Evolutionary conservation across 192 early-diverging fungal species (phyloP), one percentile per base, ranked within the genome.

Genomic region (Gigaspora rosea): DNA sequence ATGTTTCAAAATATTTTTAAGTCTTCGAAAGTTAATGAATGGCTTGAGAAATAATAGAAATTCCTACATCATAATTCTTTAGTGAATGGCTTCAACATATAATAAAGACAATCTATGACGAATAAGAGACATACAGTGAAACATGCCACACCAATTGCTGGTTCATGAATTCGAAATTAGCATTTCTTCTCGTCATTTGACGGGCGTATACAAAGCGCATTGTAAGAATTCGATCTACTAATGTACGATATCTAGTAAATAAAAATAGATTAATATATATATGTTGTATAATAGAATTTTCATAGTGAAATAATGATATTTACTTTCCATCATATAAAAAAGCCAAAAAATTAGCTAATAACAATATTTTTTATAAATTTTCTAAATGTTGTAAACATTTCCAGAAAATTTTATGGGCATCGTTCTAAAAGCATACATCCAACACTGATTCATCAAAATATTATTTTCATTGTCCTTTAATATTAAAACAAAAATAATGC

Each of bases 81-180:
- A 75, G 61, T 35, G 47, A 8, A 49, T 51, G 41, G 64, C 4
- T 73, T 32, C 20, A 13, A 78, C 72, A 18, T 41, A 54, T 27
- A 51, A 7, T 13, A 15, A 52, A 52, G 15, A 15, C 6, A 52
- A 15, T 2, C 6, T 2, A 36, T 66, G 70, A 73, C 63, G 79
- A 70, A 50, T 46, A 61, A 27, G 27, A 70, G 49, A 79, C 86
- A 71, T 90, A 92, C 92, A 35, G 94, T 94, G 74, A 96, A 95
- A 61, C 93, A 92, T 27, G 27, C 27, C 94, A 98, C 36, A 96
- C 94, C 75, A 97, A 86, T 83, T 98, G 94, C 16, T 95, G 88
- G 79, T 97, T 98, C 79, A 98, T 86, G 78, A 94, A 97, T 79
- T 98, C 96, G 78, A 94, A 95, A 79, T 91, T 95, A 46, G 96